A percentile compares a stretch with the other conserved stretches of the same genome.
Evolutionary conservation across 805 yeast genomes (phyloP).

Genomic region (Metschnikowia reukaufii): DNA sequence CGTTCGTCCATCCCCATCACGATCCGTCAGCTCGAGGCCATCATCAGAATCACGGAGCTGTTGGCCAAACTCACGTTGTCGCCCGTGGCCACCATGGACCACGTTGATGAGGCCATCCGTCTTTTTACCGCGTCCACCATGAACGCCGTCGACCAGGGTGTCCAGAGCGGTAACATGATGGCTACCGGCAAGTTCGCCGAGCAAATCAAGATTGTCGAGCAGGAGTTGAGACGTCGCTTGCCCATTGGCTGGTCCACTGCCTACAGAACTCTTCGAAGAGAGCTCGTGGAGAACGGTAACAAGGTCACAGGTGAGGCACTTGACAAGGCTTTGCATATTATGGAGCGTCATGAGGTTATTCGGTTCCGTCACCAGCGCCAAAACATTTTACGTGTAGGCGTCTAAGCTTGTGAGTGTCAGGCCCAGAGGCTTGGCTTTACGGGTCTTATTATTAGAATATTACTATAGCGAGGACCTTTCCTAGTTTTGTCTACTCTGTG

Average conservation of each 20-base stretch:
- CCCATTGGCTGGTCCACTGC: conserved; percentile 97
- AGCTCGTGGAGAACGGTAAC: conserved; percentile 66
- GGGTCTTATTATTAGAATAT: not conserved
- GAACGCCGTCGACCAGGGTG: conserved; percentile 83
- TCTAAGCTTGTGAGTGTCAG: conserved; percentile 9
- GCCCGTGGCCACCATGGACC: conserved; percentile 82
- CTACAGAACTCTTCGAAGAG: conserved; percentile 76
- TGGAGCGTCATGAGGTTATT: conserved; percentile 86
- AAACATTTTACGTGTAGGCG: conserved; percentile 20
- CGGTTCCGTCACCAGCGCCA: conserved; percentile 74
- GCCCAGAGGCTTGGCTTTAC: no score
- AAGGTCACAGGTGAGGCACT: conserved; percentile 65
- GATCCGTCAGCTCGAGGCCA: conserved; percentile 95
- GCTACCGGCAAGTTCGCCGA: conserved; percentile 60
- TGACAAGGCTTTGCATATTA: conserved; percentile 75
- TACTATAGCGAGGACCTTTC: no score
- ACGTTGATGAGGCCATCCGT: conserved; percentile 94
- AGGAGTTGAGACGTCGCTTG: conserved; percentile 81
- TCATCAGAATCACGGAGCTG: conserved; percentile 91
- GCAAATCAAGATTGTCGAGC: conserved; percentile 78
- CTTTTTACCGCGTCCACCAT: conserved; percentile 95
- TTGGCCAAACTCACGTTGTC: conserved; percentile 82
- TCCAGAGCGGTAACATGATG: conserved; percentile 41
- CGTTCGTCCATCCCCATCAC: conserved; percentile 97
- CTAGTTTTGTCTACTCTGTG: no score